phyloP scores from a whole-genome alignment of 805 yeast species.

The Hanseniaspora lindneri region DNA sequence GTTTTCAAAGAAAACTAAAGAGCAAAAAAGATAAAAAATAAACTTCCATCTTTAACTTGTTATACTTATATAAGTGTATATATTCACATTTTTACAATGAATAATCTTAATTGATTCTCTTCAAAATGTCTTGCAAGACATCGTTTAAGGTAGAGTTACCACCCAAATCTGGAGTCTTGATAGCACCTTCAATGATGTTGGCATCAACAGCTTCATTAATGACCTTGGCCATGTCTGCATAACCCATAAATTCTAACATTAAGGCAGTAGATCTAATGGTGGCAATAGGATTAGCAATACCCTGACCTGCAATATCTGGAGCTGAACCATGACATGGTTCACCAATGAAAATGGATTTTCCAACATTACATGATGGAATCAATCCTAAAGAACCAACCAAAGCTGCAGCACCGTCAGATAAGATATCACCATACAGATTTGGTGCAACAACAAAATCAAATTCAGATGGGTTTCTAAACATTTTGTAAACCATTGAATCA shows the following conservation, averaged over 20 bases:
- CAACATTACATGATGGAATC: slow-evolving; percentile 96
- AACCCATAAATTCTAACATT: slow-evolving; percentile 94
- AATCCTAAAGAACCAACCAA: slow-evolving; percentile 95
- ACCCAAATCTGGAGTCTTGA: slow-evolving; percentile 88
- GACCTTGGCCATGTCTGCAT: slow-evolving; percentile 76
- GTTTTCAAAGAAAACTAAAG: slow-evolving; percentile 47
- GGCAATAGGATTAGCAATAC: slow-evolving; percentile 92
- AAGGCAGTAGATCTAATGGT: slow-evolving; percentile 95
- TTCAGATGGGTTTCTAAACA: slow-evolving; percentile 96
- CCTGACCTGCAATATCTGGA: slow-evolving; percentile 94
- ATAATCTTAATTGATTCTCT: slow-evolving; percentile 19
- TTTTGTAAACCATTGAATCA: slow-evolving; percentile 96
- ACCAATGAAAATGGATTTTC: slow-evolving; percentile 90
- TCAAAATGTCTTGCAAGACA: slow-evolving; percentile 71
- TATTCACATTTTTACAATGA: slow-evolving; percentile 9
- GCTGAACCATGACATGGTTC: slow-evolving; percentile 99
- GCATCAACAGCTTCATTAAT: slow-evolving; percentile 93
- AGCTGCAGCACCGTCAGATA: slow-evolving; percentile 97
- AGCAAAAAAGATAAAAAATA: slow-evolving; percentile 6
- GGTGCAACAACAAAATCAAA: slow-evolving; percentile 98
- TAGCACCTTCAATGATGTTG: slow-evolving; percentile 62
- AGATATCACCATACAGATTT: slow-evolving; percentile 91
- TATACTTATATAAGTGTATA: not conserved
- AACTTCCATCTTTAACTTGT: not conserved
- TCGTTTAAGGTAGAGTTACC: slow-evolving; percentile 79